These are phyloP conservation scores for Panellus pusillus DNA, from an alignment of 768 basidiomycete genomes.

Conservation along the genomic window DNA sequence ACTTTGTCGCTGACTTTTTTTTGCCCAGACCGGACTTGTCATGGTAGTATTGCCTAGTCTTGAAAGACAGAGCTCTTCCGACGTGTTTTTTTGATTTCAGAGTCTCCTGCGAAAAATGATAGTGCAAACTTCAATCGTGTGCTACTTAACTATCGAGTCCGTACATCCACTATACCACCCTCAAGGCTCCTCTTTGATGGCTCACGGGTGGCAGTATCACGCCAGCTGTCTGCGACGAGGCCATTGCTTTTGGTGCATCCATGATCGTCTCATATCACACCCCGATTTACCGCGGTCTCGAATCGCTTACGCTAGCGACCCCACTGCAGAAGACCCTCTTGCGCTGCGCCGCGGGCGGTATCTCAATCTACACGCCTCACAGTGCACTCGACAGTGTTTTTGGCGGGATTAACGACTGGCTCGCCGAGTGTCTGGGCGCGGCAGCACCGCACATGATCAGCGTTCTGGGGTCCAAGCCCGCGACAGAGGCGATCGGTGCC, in stretches of 20 bases:
- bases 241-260: slow-evolving; percentile 57
- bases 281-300: slow-evolving; percentile 73
- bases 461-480: slow-evolving; percentile 40
- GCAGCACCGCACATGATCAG: slow-evolving; percentile 36
- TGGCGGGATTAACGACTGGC: slow-evolving; percentile 91
- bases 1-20: neutral
- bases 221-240: slow-evolving; percentile 67
- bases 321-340: slow-evolving; percentile 82
- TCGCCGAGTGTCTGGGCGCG: slow-evolving; percentile 54
- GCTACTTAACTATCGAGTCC: slow-evolving; percentile 73
- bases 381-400: slow-evolving; percentile 82
- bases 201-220: slow-evolving; percentile 56
- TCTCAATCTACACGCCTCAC: slow-evolving; percentile 87
- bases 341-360: slow-evolving; percentile 75
- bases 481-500: slow-evolving; percentile 48
- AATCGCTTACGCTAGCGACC: slow-evolving; percentile 74
- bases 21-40: slow-evolving; percentile 66
- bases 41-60: slow-evolving; percentile 40
- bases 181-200: slow-evolving; percentile 25
- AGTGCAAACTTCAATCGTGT: slow-evolving; percentile 45
- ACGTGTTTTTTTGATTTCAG: slow-evolving; percentile 28
- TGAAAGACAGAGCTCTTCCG: neutral
- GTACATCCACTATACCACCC: slow-evolving; percentile 21
- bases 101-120: slow-evolving; percentile 50
- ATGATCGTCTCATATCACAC: slow-evolving; percentile 86